Evolutionary conservation across 2,329 filamentous ascomycete genomes (phyloP).

Genomic region (Cladobotryum mycophilum): DNA sequence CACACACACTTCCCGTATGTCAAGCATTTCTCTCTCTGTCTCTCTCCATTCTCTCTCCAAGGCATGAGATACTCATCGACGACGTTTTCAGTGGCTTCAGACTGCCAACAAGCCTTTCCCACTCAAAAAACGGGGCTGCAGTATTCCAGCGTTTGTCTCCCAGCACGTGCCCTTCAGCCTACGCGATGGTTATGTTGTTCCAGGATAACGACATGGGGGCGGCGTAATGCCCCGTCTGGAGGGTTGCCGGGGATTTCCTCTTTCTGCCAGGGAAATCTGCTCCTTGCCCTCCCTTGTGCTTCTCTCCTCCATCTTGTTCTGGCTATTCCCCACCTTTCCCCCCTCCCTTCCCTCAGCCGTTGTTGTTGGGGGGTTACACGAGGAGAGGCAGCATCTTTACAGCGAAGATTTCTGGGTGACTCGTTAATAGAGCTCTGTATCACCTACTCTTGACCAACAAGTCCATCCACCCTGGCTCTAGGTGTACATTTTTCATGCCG

Average conservation of each 20-base stretch:
- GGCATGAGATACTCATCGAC: too few species aligned
- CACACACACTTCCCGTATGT: too few species aligned
- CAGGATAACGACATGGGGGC: background rate
- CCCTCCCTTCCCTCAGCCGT: background rate
- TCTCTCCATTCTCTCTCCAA: too few species aligned
- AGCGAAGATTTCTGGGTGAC: background rate
- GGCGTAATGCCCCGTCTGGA: constrained; percentile 5
- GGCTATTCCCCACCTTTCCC: background rate
- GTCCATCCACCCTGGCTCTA: too few species aligned
- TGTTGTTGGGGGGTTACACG: background rate
- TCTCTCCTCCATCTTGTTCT: background rate
- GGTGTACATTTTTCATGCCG: too few species aligned
- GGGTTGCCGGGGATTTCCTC: constrained; percentile 1
- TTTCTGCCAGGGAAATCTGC: constrained; percentile 2
- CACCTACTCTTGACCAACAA: too few species aligned
- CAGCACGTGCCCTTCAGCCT: constrained; percentile 1
- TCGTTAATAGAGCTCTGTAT: background rate
- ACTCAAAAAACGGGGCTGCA: background rate
- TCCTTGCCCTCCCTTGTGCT: background rate
- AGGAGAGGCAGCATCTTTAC: background rate
- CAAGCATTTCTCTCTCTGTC: too few species aligned
- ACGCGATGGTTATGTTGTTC: background rate
- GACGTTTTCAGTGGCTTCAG: too few species aligned
- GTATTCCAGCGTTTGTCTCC: constrained; percentile 3
- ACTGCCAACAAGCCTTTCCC: background rate